Base-by-base conservation (phyloP, 2,329 filamentous ascomycete species). In the Hypoxylon sp. region DNA sequence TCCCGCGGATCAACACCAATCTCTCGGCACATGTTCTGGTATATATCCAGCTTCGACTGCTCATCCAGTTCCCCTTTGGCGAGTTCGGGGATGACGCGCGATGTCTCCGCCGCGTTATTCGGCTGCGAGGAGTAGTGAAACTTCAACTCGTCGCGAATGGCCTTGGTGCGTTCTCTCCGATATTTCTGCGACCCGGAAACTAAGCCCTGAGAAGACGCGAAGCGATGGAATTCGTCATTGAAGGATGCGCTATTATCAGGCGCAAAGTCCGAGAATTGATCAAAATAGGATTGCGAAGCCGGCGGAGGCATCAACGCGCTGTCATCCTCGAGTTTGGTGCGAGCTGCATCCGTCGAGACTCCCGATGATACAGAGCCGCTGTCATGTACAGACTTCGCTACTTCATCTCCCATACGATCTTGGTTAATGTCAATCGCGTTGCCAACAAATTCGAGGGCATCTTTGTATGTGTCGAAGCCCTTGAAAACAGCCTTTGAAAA, bases 201-300 rank as follows among this genome's bases (percentile, higher is more conserved):
- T 2, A 71, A 30, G 30, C 55, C 58, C n/a, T 75, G 73, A 9
- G 72, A 74, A 6, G 71, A 75, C 11, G 72, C 72, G 42, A 72
- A 70, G 7, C 73, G 72, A 3, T 36, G n/a, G 14, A 74, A 75
- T 24, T 75, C 72, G 7, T 73, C 67, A 2, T 73, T 72, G 24
- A 75, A 75, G 14, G 56, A 54, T 3, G 70, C 65, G 9, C 50
- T 60, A 26, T 49, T 49, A 28, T 72, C 38, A n/a, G 73, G 71
- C 32, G 55, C 28, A 18, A 74, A 75, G 51, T 69, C 36, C 1
- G 66, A 58, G 4, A 73, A 59, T 44, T 71, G 69, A 12, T 69
- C 69, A 54, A 75, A 74, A 32, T 70, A 75, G 6, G 71, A 74
- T 24, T 73, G 72, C 5, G 70, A 72, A 12, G 67, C 61, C 8